Evolutionary conservation across 148 eudicot species (phyloP).

Genomic region (Cornus florida): DNA sequence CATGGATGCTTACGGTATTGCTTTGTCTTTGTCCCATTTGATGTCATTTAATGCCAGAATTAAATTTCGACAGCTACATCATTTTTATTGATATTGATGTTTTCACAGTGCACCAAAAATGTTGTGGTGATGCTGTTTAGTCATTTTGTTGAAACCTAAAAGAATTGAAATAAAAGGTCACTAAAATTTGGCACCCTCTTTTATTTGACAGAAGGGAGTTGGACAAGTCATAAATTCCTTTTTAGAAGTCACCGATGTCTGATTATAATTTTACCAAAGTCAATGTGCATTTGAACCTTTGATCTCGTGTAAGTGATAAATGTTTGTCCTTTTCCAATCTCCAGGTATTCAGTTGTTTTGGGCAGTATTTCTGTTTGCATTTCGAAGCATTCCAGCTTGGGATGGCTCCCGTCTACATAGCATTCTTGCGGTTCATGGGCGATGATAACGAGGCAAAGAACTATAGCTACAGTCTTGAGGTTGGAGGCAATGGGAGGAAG

Average conservation of each 20-base stretch:
- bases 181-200: too few species aligned
- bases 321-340: not conserved
- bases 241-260: not conserved
- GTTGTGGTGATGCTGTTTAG: too few species aligned
- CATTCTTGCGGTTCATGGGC: constrained; percentile 59
- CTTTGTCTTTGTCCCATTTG: not conserved
- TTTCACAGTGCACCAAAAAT: too few species aligned
- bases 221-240: not conserved
- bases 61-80: too few species aligned
- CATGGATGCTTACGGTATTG: constrained; percentile 96
- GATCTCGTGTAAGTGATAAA: not conserved
- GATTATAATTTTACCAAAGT: not conserved
- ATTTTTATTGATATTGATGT: too few species aligned
- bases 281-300: not conserved
- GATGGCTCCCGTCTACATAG: constrained; percentile 63
- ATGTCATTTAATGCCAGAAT: not conserved
- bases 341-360: constrained; percentile 55
- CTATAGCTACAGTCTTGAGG: constrained; percentile 55
- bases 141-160: not conserved
- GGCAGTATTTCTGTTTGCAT: constrained; percentile 65
- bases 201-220: not conserved
- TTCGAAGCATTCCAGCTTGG: constrained; percentile 60
- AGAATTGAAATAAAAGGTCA: too few species aligned
- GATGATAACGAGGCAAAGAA: constrained; percentile 60
- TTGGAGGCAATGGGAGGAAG: constrained; percentile 58